Conservation (phyloP, 768 basidiomycete genomes). For the Clavaria fumosa region DNA sequence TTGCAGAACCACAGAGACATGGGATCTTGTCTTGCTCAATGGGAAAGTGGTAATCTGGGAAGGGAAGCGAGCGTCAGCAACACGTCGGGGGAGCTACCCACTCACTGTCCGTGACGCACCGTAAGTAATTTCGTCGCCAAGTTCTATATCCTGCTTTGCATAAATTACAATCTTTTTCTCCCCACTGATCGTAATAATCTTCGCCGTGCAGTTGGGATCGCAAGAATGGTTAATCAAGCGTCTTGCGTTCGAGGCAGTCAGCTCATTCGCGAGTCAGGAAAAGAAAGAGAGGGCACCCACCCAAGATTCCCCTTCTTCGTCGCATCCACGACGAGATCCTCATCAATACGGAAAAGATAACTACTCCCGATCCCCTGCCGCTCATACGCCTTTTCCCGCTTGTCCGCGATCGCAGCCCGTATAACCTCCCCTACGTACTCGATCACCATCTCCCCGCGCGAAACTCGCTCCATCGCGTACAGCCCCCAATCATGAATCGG, state of each 20-base stretch:
- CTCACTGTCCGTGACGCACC: constrained; percentile 38
- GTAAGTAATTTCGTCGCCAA: constrained; percentile 97
- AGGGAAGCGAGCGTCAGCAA: constrained; percentile 1
- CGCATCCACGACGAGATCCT: constrained; percentile 95
- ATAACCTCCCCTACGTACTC: constrained; percentile 99
- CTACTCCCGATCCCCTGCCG: constrained; percentile 95
- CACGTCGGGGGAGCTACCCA: not conserved
- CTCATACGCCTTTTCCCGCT: constrained; percentile 93
- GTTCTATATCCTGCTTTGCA: constrained; percentile 88
- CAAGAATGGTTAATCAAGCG: constrained; percentile 98
- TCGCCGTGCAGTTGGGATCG: constrained; percentile 84
- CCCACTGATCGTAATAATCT: constrained; percentile 80
- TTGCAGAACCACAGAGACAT: constrained; percentile 77
- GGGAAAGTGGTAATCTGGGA: constrained; percentile 93
- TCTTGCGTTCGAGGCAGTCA: constrained; percentile 29
- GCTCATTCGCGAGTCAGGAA: constrained; percentile 8
- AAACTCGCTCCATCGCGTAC: constrained; percentile 94
- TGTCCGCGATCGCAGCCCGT: constrained; percentile 88
- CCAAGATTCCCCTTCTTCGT: constrained; percentile 99
- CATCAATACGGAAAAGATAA: constrained; percentile 95
- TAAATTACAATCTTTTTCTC: constrained; percentile 99
- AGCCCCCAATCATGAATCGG: constrained; percentile 98
- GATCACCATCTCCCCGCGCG: constrained; percentile 94
- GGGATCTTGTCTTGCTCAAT: constrained; percentile 97
- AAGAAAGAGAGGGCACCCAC: constrained; percentile 32